Evolutionary conservation across 2,329 filamentous ascomycete species (phyloP), one percentile per base, ranked within the genome.

Genomic region (Epichloe gansuensis): DNA sequence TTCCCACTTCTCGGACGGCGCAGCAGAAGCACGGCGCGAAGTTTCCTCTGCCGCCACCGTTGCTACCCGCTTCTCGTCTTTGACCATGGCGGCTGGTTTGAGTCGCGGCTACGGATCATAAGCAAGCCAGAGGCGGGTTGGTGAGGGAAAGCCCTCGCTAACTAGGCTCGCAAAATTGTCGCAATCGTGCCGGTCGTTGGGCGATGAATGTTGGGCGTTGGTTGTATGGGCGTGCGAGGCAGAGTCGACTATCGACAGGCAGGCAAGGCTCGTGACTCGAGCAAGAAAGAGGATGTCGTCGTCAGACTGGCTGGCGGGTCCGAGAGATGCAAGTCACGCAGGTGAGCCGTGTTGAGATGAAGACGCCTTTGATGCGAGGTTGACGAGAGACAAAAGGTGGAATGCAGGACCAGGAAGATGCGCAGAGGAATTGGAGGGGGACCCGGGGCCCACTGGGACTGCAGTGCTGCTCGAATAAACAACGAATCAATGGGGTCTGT

Each of bases 11-110:
- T 56, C 44, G 28, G 52, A 48, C 8, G 45, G 52, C 35, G 50
- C 42, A 31, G 45, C 54, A 56, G 61, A 56, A 8, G 51, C 54
- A 31, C 57, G 60, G 21, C 47, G 50, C 43, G 56, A 52, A 35
- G 52, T 45, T 13, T 59, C 54, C 23, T 59, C 57, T 15, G 59
- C 54, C 46, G 58, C 59, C 52, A 46, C 60, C 15, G 55, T 54
- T 28, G 58, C 58, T 51, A 52, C 51, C 46, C 55, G 58, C 58
- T 66, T 66, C 58, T 65, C 63, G 52, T 63, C 63, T 55, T 60
- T 61, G 57, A 58, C 59, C 63, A 65, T 65, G 62, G 38, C 48
- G 44, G 48, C 52, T 43, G 13, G 11, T 13, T 41, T 15, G 21
- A 23, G 46, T 46, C 23, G 49, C 17, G 41, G 17, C 43, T 35